Conservation (phyloP, 345 rosid genomes). For the Ricinus communis region DNA sequence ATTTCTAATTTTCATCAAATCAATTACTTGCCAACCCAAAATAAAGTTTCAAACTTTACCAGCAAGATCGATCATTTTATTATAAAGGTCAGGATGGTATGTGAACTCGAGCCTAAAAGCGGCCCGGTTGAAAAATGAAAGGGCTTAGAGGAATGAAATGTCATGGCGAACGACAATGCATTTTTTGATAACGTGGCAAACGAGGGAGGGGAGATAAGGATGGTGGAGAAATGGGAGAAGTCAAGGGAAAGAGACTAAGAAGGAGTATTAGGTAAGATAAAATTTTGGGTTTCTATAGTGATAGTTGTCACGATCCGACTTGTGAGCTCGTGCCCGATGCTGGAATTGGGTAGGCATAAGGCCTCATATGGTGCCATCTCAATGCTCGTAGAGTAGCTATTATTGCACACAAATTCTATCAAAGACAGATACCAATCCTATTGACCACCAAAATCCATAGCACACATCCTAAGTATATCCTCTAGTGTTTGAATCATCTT, state of each 20-base stretch:
- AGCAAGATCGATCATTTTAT: conserved; percentile 76
- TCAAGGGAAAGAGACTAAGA: conserved; percentile 56
- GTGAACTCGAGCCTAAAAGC: conserved; percentile 36
- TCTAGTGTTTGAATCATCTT: too few species aligned
- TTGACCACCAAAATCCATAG: too few species aligned
- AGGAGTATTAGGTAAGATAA: conserved; percentile 36
- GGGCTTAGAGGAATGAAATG: conserved; percentile 63
- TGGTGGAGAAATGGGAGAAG: conserved; percentile 50
- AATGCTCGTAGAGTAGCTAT: too few species aligned
- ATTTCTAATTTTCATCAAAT: conserved; percentile 62
- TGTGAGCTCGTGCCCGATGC: too few species aligned
- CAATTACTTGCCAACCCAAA: conserved; percentile 73
- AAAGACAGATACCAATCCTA: too few species aligned
- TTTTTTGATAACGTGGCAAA: conserved; percentile 59
- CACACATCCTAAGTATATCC: too few species aligned
- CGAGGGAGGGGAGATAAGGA: conserved; percentile 44
- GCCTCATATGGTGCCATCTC: too few species aligned
- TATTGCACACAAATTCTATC: too few species aligned
- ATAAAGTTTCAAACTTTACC: conserved; percentile 81
- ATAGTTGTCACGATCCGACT: too few species aligned
- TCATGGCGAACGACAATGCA: conserved; percentile 74
- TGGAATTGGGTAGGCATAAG: too few species aligned
- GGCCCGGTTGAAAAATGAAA: conserved; percentile 90
- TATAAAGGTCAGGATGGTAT: conserved; percentile 59
- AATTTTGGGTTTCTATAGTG: conserved; percentile 57